Evolutionary conservation across 345 rosid genomes (phyloP).

Genomic region (Salix suchowensis): DNA sequence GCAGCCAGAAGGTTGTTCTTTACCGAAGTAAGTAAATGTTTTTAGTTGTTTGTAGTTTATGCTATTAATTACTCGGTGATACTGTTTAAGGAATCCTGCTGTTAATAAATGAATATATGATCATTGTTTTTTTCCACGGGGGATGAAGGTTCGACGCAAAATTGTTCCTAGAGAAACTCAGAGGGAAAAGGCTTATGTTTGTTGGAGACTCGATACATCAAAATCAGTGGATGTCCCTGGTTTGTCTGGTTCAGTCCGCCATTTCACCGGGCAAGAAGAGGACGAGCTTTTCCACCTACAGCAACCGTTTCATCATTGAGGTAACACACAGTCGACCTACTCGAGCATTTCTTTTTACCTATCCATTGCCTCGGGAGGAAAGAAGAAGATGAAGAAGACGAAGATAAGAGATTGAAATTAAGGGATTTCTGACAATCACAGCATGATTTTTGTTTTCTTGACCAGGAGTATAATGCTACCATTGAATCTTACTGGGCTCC

Average conservation of each 20-base stretch:
- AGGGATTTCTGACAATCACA: too few species aligned
- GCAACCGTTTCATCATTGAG: conserved; percentile 18
- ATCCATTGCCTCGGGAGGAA: too few species aligned
- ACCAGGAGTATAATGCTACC: conserved; percentile 55
- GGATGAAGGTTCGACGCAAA: conserved; percentile 45
- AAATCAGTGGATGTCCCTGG: conserved; percentile 64
- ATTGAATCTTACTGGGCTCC: conserved; percentile 70
- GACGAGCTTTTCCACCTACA: conserved; percentile 23
- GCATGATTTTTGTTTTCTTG: background rate
- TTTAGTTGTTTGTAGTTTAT: conserved; percentile 9
- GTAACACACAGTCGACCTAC: background rate
- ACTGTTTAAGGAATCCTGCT: too few species aligned
- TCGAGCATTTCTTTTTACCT: too few species aligned
- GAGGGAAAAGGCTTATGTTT: conserved; percentile 59
- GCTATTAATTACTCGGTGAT: too few species aligned
- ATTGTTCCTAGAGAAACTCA: conserved; percentile 48
- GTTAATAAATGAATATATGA: background rate
- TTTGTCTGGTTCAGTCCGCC: conserved; percentile 58
- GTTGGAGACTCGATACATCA: conserved; percentile 63
- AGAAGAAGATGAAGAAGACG: too few species aligned
- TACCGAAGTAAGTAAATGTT: conserved; percentile 16
- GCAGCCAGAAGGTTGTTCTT: conserved; percentile 27
- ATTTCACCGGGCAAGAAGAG: conserved; percentile 36
- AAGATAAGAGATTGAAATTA: conserved; percentile 5
- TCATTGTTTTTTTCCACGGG: background rate